Percentiles rank a stretch among this genome's conserved stretches.
Evolutionary conservation across 2,329 filamentous ascomycete genomes (phyloP).

Genomic region (Emergomyces africanus): DNA sequence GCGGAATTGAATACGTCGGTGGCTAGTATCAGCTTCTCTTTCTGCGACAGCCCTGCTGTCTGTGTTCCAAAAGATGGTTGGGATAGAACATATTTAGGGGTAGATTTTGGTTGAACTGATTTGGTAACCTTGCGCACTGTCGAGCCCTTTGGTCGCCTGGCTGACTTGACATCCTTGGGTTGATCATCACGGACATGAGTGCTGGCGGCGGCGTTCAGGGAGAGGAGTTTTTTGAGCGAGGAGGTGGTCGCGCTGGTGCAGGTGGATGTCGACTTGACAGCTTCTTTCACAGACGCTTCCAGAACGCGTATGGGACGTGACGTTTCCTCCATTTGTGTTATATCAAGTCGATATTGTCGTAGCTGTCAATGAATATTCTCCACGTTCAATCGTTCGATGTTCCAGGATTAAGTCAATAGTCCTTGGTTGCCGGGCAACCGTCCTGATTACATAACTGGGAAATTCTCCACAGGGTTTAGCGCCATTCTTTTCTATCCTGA

Average conservation of each 20-base stretch:
- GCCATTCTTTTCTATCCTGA: neutral
- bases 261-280: slow-evolving; percentile 40
- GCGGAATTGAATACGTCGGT: slow-evolving; percentile 35
- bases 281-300: slow-evolving; percentile 39
- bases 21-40: slow-evolving; percentile 30
- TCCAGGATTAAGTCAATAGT: neutral
- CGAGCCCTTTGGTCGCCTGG: slow-evolving; percentile 14
- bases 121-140: slow-evolving; percentile 16
- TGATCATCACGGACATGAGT: slow-evolving; percentile 10
- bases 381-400: neutral
- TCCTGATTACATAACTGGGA: neutral
- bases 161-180: slow-evolving; percentile 15
- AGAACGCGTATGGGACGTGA: slow-evolving; percentile 15
- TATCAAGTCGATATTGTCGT: neutral
- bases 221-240: slow-evolving; percentile 28
- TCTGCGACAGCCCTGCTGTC: slow-evolving; percentile 18
- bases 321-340: slow-evolving; percentile 1
- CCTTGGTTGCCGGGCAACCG: slow-evolving; percentile 1
- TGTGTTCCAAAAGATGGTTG: slow-evolving; percentile 16
- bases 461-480: neutral
- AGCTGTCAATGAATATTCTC: neutral
- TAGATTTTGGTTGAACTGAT: slow-evolving; percentile 15
- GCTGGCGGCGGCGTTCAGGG: slow-evolving; percentile 10
- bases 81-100: slow-evolving; percentile 16
- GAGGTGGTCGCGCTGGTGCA: slow-evolving; percentile 36